These are phyloP conservation scores for Schizochytrium sp. DNA, from an alignment of 108 stramenopile species.

Conservation along the genomic window DNA sequence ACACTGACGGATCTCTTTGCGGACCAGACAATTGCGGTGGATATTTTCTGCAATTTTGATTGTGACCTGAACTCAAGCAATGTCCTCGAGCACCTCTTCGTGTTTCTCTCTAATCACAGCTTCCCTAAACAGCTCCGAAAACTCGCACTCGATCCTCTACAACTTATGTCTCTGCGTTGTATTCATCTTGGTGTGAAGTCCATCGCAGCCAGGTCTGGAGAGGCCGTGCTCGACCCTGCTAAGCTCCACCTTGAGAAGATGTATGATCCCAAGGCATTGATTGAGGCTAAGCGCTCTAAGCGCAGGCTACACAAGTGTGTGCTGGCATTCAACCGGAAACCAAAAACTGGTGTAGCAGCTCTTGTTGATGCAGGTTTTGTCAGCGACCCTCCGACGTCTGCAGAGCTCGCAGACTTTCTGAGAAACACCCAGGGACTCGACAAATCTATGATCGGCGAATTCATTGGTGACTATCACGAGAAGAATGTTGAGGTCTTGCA, in stretches of 20 bases:
- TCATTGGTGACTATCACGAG: slow-evolving; percentile 89
- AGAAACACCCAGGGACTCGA: slow-evolving; percentile 87
- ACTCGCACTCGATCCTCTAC: slow-evolving; percentile 81
- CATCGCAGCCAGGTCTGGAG: slow-evolving; percentile 72
- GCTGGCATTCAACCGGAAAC: slow-evolving; percentile 75
- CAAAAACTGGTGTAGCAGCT: slow-evolving; percentile 28
- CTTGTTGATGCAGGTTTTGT: slow-evolving; percentile 10
- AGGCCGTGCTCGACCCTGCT: background rate
- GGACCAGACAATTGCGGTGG: slow-evolving; percentile 89
- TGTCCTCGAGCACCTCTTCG: slow-evolving; percentile 85
- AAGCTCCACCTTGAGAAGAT: background rate
- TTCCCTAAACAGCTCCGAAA: slow-evolving; percentile 66
- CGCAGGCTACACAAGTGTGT: slow-evolving; percentile 83
- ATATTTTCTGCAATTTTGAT: slow-evolving; percentile 96
- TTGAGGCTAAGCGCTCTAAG: slow-evolving; percentile 68
- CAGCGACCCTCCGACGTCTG: background rate
- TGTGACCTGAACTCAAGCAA: slow-evolving; percentile 95
- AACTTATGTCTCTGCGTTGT: slow-evolving; percentile 87
- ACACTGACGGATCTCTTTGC: slow-evolving; percentile 89
- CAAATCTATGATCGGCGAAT: slow-evolving; percentile 87
- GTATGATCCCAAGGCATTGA: slow-evolving; percentile 60
- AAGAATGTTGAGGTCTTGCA: slow-evolving; percentile 83
- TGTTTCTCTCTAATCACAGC: slow-evolving; percentile 79
- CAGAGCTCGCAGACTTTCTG: slow-evolving; percentile 84
- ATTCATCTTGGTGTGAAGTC: slow-evolving; percentile 88